phyloP scores from a whole-genome alignment of 441 rosid genomes.

The Flueggea neowawraea region DNA sequence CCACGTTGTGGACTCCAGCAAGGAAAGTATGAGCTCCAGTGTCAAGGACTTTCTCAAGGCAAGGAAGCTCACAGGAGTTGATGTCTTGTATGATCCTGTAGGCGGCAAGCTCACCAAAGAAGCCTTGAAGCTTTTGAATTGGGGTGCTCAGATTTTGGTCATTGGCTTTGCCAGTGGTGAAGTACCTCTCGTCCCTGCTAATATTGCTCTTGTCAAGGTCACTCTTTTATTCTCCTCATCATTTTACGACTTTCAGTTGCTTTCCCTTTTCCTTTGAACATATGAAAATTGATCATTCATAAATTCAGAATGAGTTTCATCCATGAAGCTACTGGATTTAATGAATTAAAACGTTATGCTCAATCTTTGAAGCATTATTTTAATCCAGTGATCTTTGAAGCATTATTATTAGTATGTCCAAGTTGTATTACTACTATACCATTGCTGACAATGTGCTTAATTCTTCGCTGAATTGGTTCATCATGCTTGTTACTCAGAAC shows the following conservation, averaged over 20 bases:
- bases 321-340: no score
- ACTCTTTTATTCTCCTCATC: not conserved
- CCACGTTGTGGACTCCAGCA: slow-evolving; percentile 73
- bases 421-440: no score
- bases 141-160: slow-evolving; percentile 93
- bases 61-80: slow-evolving; percentile 84
- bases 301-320: no score
- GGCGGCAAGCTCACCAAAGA: slow-evolving; percentile 86
- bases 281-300: no score
- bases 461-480: not conserved
- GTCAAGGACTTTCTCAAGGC: slow-evolving; percentile 73
- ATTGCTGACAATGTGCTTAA: no score
- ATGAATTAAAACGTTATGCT: no score
- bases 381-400: no score
- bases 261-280: not conserved
- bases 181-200: slow-evolving; percentile 75
- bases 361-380: no score
- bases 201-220: slow-evolving; percentile 93
- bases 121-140: slow-evolving; percentile 73
- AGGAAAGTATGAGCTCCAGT: slow-evolving; percentile 58
- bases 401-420: no score
- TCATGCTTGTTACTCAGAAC: slow-evolving; percentile 42
- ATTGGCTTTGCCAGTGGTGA: slow-evolving; percentile 96
- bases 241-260: not conserved
- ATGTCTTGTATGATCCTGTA: slow-evolving; percentile 91